These are phyloP conservation scores for Neurospora sp. DNA, from an alignment of 495 filamentous ascomycete species.

Conservation along the genomic window DNA sequence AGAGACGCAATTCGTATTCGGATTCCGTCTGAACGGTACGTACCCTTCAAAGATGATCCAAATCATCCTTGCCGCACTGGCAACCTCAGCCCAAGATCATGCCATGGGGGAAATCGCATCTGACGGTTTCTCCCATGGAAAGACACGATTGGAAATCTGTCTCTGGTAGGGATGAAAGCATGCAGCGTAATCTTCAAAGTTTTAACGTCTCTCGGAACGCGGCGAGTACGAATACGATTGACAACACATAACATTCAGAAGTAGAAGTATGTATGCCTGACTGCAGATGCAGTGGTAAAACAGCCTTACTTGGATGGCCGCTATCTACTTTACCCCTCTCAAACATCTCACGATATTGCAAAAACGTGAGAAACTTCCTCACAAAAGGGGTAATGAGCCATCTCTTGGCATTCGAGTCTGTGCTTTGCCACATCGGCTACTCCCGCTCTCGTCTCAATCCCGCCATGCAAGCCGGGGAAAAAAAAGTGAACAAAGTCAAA, in stretches of 20 bases:
- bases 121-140: background rate
- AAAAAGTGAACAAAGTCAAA: no score
- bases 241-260: background rate
- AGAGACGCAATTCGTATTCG: constrained; percentile 21
- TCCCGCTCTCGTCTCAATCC: background rate
- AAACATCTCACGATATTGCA: background rate
- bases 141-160: background rate
- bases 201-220: background rate
- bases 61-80: background rate
- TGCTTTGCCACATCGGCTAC: background rate
- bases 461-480: background rate
- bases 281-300: background rate
- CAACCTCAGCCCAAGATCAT: constrained; percentile 8
- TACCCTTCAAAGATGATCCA: background rate
- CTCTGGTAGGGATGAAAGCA: background rate
- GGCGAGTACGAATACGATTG: background rate
- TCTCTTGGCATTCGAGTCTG: background rate
- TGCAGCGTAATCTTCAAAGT: background rate
- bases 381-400: background rate
- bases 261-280: background rate
- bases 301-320: background rate
- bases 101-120: constrained; percentile 5
- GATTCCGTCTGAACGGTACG: constrained; percentile 11
- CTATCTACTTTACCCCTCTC: background rate
- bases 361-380: background rate